Conservation (phyloP, 352 stramenopile genomes). For the Pythium rishiriense region DNA sequence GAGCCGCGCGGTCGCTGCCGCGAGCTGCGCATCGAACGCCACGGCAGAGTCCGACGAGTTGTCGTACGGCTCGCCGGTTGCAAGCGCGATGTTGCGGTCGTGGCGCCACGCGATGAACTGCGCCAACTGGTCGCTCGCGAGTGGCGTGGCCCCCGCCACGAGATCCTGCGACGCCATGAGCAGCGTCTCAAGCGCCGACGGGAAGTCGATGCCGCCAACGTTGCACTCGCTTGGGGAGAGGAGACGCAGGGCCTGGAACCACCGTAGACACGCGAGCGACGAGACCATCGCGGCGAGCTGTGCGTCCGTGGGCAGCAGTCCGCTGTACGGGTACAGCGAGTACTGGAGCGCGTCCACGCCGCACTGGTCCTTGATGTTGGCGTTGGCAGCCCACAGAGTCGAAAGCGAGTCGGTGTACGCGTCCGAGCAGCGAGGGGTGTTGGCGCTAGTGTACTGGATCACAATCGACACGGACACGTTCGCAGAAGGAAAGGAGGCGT, state of each 20-base stretch:
- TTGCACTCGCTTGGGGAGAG: constrained; percentile 46
- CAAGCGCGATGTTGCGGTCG: constrained; percentile 50
- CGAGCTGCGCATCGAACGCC: constrained; percentile 47
- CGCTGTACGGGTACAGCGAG: constrained; percentile 63
- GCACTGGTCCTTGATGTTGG: constrained; percentile 49
- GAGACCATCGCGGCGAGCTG: constrained; percentile 45
- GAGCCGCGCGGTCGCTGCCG: constrained; percentile 1
- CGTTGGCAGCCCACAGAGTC: constrained; percentile 50
- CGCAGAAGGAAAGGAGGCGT: no score
- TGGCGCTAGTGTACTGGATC: constrained; percentile 22
- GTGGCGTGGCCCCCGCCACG: constrained; percentile 24
- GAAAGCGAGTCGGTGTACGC: constrained; percentile 34
- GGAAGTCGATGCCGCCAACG: constrained; percentile 48
- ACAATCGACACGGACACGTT: no score
- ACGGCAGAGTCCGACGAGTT: constrained; percentile 45
- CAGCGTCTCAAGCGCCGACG: constrained; percentile 60
- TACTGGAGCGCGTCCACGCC: constrained; percentile 43
- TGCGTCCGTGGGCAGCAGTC: constrained; percentile 38
- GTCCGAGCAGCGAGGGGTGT: constrained; percentile 13
- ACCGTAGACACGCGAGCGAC: constrained; percentile 45
- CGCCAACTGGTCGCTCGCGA: constrained; percentile 41
- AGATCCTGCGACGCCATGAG: constrained; percentile 62
- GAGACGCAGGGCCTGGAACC: constrained; percentile 42
- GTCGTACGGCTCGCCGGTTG: constrained; percentile 48
- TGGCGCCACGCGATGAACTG: constrained; percentile 59